phyloP scores from a whole-genome alignment of 352 stramenopile species.

The Pythium folliculosum region DNA sequence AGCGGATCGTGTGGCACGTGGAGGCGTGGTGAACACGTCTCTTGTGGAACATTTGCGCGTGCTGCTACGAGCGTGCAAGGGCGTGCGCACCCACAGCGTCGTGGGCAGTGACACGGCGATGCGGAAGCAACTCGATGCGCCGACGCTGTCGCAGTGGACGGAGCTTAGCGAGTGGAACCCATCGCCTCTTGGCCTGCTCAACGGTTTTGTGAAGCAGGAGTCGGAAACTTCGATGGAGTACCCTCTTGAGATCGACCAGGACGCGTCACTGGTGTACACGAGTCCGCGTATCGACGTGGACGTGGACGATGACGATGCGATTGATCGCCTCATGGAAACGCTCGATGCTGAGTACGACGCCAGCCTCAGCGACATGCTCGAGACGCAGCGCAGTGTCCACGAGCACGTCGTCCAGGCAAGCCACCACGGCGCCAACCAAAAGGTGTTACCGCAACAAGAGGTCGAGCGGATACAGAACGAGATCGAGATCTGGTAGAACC shows the following conservation, averaged over 20 bases:
- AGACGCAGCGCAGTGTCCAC: slow-evolving; percentile 45
- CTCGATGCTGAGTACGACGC: slow-evolving; percentile 53
- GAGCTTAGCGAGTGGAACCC: slow-evolving; percentile 42
- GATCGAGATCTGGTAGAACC: slow-evolving; percentile 76
- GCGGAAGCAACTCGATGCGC: slow-evolving; percentile 18
- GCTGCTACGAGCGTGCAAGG: slow-evolving; percentile 46
- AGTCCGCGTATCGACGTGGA: slow-evolving; percentile 24
- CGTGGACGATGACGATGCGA: slow-evolving; percentile 38
- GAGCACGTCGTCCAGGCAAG: slow-evolving; percentile 52
- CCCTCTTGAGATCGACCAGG: slow-evolving; percentile 48
- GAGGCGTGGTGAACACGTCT: not conserved
- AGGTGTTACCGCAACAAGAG: slow-evolving; percentile 65
- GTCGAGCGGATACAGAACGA: slow-evolving; percentile 73
- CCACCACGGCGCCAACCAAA: slow-evolving; percentile 36
- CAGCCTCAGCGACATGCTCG: slow-evolving; percentile 35
- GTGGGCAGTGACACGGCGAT: slow-evolving; percentile 34
- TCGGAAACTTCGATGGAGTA: slow-evolving; percentile 32
- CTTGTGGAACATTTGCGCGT: slow-evolving; percentile 41
- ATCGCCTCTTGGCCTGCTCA: slow-evolving; percentile 44
- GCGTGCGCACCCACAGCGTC: slow-evolving; percentile 47
- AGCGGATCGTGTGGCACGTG: not conserved
- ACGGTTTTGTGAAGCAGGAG: slow-evolving; percentile 1
- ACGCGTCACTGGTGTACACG: slow-evolving; percentile 39
- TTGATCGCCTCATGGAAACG: slow-evolving; percentile 51
- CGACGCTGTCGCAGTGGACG: slow-evolving; percentile 32